phyloP scores from a whole-genome alignment of 139 green algal species.

The Auxenochlorella pyrenoidosa region DNA sequence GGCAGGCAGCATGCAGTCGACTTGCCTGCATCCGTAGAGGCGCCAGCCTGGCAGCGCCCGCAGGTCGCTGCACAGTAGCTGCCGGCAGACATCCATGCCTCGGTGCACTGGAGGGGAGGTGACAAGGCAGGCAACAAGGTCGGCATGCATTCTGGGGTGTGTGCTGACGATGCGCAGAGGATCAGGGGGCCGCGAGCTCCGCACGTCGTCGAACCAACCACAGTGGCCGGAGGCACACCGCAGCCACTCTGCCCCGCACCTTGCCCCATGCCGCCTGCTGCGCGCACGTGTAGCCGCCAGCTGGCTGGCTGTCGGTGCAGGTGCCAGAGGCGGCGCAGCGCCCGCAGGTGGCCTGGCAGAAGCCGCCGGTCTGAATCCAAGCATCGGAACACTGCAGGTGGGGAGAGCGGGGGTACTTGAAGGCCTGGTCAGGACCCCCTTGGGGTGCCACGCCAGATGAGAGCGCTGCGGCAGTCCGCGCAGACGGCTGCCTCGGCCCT shows the following conservation, averaged over 20 bases:
- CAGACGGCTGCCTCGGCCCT: too few species aligned
- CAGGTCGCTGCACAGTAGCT: slow-evolving; percentile 43
- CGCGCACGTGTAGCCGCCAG: not conserved
- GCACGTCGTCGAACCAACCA: too few species aligned
- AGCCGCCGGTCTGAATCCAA: slow-evolving; percentile 27
- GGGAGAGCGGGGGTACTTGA: too few species aligned
- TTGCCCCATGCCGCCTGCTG: not conserved
- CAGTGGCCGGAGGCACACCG: too few species aligned
- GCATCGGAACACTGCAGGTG: slow-evolving; percentile 13
- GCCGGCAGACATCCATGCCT: slow-evolving; percentile 29
- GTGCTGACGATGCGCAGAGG: too few species aligned
- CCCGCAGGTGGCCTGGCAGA: slow-evolving; percentile 41
- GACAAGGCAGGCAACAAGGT: not conserved
- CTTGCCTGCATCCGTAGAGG: not conserved
- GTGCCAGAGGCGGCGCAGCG: slow-evolving; percentile 15
- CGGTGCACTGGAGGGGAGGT: slow-evolving; percentile 12
- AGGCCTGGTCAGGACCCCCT: too few species aligned
- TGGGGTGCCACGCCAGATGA: too few species aligned
- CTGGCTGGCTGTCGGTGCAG: not conserved
- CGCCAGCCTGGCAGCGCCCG: not conserved
- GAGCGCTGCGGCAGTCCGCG: too few species aligned
- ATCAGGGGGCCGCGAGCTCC: too few species aligned
- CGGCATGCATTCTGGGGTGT: too few species aligned
- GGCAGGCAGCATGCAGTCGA: not conserved
- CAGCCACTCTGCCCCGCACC: not conserved